Evolutionary conservation across 108 stramenopile species (phyloP), one percentile per base, ranked within the genome.

Genomic region (Cyclotella kingstonii): DNA sequence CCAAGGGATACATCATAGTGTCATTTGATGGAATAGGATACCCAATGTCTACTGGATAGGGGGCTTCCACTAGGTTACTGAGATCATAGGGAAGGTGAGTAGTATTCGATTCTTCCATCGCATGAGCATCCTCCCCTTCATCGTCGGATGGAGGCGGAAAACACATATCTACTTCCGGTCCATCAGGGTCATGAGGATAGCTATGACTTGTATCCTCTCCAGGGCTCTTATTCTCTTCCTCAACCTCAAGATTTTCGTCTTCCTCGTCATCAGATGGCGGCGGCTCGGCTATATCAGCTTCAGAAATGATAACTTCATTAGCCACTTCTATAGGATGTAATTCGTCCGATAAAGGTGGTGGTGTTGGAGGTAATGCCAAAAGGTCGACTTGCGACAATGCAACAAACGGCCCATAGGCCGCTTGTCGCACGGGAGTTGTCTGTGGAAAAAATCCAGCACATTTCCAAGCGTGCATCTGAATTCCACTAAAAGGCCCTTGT

Each of bases 401-500:
- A 3, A 72, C 35, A 42, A 77, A 77, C n/a, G 38, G 39, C 7
- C 48, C 65, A 5, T 54, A 52, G 9, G 45, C 28, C 9, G 43
- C 57, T 30, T 38, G 66, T 26, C 59, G 34, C 48, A 78, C 65
- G 14, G 70, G 70, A 9, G 77, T 78, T 1, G 41, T 61, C 29
- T 36, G 19, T 8, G 66, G 77, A 39, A 78, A 79, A 36, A 82
- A 93, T 9, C 86, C 90, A 9, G 84, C 86, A 29, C 47, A 18
- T 14, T 80, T 77, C 91, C 91, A 93, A 49, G 42, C 57, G 47
- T 66, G 30, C 76, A 71, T 77, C 49, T 70, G 69, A 4, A 66
- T 33, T 28, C 75, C 74, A 9, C 66, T 44, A 65, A 80, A 93
- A 5, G 91, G 91, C 46, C 91, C 91, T 63, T 93, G 91, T 6